phyloP scores from a whole-genome alignment of 345 rosid genomes.

The Dimocarpus longan region DNA sequence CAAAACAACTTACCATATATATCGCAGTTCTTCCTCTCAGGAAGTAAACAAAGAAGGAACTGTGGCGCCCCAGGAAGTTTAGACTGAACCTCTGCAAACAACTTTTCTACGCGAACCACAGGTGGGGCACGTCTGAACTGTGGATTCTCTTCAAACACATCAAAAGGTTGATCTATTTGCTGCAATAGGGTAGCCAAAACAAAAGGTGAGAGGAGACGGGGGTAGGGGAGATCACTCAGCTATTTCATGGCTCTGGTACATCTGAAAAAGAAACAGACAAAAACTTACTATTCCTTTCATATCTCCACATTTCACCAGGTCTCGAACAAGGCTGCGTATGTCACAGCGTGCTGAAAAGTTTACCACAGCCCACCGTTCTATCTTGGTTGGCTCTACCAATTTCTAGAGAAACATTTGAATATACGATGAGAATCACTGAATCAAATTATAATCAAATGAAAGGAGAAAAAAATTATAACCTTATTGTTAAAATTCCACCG shows the following conservation, averaged over 20 bases:
- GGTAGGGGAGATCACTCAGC: not conserved
- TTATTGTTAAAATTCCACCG: constrained; percentile 93
- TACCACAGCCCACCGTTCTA: constrained; percentile 82
- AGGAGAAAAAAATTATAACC: constrained; percentile 36
- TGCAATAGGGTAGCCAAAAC: constrained; percentile 8
- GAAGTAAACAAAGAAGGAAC: constrained; percentile 81
- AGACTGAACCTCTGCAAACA: constrained; percentile 66
- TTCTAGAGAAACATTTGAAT: constrained; percentile 43
- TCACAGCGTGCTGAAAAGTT: constrained; percentile 95
- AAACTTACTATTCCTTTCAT: constrained; percentile 88
- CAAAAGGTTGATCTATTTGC: constrained; percentile 57
- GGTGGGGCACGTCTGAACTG: constrained; percentile 60
- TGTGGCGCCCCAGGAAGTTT: constrained; percentile 70
- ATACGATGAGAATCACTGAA: constrained; percentile 14
- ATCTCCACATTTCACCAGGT: constrained; percentile 65
- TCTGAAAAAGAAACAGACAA: not conserved
- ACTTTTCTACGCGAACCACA: constrained; percentile 70
- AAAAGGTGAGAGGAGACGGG: not conserved
- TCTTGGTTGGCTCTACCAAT: constrained; percentile 69
- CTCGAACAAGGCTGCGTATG: constrained; percentile 43
- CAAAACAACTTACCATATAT: constrained; percentile 62
- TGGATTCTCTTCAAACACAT: constrained; percentile 55
- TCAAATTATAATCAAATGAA: not conserved
- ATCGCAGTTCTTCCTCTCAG: constrained; percentile 79
- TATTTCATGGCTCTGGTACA: not conserved